Conservation (phyloP, 495 filamentous ascomycete genomes). For the Chlorociboria aeruginascens region DNA sequence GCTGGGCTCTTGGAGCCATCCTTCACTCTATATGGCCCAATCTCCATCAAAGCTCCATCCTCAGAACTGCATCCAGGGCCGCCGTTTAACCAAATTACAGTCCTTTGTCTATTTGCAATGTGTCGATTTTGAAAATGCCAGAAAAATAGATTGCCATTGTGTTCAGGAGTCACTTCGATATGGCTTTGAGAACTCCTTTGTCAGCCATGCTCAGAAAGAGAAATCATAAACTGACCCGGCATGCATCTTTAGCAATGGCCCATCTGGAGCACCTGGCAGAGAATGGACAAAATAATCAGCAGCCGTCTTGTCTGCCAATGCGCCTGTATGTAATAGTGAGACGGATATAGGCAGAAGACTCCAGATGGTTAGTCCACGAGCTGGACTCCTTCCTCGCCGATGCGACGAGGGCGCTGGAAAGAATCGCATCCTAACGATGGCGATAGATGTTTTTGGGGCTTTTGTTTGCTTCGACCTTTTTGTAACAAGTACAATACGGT, state of each 20-base stretch:
- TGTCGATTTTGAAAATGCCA: conserved; percentile 95
- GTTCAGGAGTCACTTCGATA: conserved; percentile 71
- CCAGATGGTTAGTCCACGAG: conserved; percentile 3
- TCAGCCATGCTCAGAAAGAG: not conserved
- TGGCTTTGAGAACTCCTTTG: conserved; percentile 41
- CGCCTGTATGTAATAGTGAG: conserved; percentile 4
- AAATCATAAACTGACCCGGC: conserved; percentile 58
- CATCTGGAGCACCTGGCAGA: conserved; percentile 75
- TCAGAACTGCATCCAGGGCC: conserved; percentile 94
- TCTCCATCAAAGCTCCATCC: conserved; percentile 95
- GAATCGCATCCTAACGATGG: conserved; percentile 13
- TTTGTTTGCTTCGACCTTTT: not conserved
- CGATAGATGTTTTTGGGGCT: conserved; percentile 12
- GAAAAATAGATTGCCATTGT: conserved; percentile 92
- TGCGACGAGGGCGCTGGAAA: not conserved
- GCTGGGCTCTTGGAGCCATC: conserved; percentile 46
- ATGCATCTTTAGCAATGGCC: conserved; percentile 87
- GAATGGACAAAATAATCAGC: conserved; percentile 82
- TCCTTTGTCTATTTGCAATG: conserved; percentile 83
- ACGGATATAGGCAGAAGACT: conserved; percentile 7
- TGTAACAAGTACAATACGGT: not conserved
- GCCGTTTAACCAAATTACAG: conserved; percentile 94
- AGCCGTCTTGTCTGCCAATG: conserved; percentile 39
- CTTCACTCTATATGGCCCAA: conserved; percentile 83
- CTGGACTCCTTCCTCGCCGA: not conserved